Evolutionary conservation across 495 filamentous ascomycete species (phyloP).

Genomic region (Poronia punctata): DNA sequence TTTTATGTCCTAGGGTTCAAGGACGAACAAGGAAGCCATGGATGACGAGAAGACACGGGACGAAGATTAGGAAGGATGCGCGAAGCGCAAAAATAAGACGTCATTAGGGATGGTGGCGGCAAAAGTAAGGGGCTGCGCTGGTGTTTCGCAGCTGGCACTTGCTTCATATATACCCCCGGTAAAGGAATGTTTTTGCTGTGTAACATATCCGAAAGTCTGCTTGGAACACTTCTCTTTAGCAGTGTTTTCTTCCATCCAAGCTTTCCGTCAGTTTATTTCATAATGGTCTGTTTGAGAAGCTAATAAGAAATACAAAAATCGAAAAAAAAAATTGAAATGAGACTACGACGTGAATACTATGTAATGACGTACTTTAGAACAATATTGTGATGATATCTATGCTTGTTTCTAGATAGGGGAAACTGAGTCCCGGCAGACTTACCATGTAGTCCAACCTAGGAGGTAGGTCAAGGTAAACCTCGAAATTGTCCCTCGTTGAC

Average conservation of each 20-base stretch:
- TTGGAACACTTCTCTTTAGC: neutral
- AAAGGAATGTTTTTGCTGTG: slow-evolving; percentile 1
- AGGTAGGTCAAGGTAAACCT: too few species aligned
- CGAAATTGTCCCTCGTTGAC: too few species aligned
- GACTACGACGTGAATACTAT: too few species aligned
- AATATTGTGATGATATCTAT: too few species aligned
- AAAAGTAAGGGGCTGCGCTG: slow-evolving; percentile 1
- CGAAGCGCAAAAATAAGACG: neutral
- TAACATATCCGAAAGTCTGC: slow-evolving; percentile 4
- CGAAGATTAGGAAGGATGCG: too few species aligned
- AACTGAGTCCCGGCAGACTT: too few species aligned
- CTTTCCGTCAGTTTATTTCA: neutral
- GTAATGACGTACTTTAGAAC: too few species aligned
- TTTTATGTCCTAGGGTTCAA: too few species aligned
- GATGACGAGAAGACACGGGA: neutral
- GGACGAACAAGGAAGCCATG: neutral
- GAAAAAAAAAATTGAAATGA: neutral
- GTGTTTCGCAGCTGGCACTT: slow-evolving; percentile 4
- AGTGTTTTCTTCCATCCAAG: too few species aligned
- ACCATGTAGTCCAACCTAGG: too few species aligned
- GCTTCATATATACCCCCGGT: slow-evolving; percentile 9
- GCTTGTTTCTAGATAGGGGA: too few species aligned
- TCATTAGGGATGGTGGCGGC: slow-evolving; percentile 1
- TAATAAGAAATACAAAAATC: neutral
- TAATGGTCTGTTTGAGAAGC: neutral